These are phyloP conservation scores for Metschnikowia similis DNA, from an alignment of 805 yeast species.

Conservation along the genomic window DNA sequence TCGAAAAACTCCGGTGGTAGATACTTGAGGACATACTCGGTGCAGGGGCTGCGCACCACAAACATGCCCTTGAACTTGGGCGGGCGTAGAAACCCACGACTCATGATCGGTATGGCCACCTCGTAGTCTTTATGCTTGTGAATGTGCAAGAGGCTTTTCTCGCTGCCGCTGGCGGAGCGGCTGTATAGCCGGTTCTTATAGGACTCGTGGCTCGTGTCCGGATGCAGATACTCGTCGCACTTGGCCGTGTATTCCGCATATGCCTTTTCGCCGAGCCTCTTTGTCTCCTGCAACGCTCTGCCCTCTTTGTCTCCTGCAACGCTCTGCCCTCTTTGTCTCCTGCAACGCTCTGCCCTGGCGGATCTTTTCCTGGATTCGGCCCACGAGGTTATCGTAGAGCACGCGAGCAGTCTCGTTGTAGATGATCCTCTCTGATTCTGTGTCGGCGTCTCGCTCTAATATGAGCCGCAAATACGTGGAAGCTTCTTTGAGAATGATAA, in stretches of 20 bases:
- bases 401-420: constrained; percentile 11
- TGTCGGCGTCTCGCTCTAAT: constrained; percentile 16
- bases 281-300: constrained; percentile 15
- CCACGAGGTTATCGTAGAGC: constrained; percentile 20
- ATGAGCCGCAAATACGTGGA: constrained; percentile 25
- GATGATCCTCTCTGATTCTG: constrained; percentile 14
- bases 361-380: constrained; percentile 10
- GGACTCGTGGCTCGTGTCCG: background rate
- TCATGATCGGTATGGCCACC: constrained; percentile 27
- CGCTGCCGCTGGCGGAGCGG: background rate
- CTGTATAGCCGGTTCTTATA: constrained; percentile 16
- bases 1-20: constrained; percentile 19
- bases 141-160: background rate
- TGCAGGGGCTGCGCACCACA: constrained; percentile 30
- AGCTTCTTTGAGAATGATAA: constrained; percentile 32
- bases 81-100: constrained; percentile 26
- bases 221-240: background rate
- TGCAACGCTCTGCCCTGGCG: constrained; percentile 22
- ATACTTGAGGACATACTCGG: constrained; percentile 25
- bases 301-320: too few species aligned
- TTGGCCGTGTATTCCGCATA: background rate
- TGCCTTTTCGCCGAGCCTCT: background rate
- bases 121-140: constrained; percentile 20
- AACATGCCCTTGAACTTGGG: constrained; percentile 30
- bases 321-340: constrained; percentile 15